Evolutionary conservation across 2,329 filamentous ascomycete species (phyloP), one percentile per base, ranked within the genome.

Genomic region (Ophiostoma triangulosporum): DNA sequence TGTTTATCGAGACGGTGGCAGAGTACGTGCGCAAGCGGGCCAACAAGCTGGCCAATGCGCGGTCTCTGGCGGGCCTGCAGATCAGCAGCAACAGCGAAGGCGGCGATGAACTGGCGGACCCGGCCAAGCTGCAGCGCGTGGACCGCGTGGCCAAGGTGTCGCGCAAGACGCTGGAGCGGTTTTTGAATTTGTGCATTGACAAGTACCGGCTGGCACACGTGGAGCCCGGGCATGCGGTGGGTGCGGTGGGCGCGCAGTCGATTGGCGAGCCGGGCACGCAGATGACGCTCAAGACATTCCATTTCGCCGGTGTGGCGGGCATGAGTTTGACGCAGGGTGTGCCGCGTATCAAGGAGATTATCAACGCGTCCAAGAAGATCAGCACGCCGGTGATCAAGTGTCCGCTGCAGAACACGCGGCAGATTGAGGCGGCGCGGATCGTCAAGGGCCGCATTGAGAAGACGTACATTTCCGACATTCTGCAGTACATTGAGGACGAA

Each of bases 261-360:
- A 98, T 98, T 62, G 93, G 93, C 69, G 93, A 98, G 64, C 93
- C 93, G 0, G 93, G 93, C 66, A 98, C 93, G 0, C 93, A 98
- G 69, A 98, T 98, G 93, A 98, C 93, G 1, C 72, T 98, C 59
- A 97, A 97, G 72, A 97, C 93, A 65, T 97, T 97, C 81, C 93
- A 97, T 85, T 98, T 98, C 73, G 93, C 93, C 65, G 93, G 93
- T 86, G 93, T 98, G 59, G 93, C 93, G 43, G 91, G 91, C 67
- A 97, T 98, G 93, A 95, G 88, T 77, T 95, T 98, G 65, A 98
- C 93, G 0, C 88, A 96, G 65, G 93, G 93, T 86, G 93, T 98
- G 6, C 93, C 93, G 1, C 91, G 93, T 83, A 98, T 98, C 73
- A 98, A 98, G 71, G 93, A 98, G 75, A 98, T 98, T 61, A 98